Base-by-base conservation (phyloP, 129 eudicot genomes). In the Rutidosis leptorrhynchoides region DNA sequence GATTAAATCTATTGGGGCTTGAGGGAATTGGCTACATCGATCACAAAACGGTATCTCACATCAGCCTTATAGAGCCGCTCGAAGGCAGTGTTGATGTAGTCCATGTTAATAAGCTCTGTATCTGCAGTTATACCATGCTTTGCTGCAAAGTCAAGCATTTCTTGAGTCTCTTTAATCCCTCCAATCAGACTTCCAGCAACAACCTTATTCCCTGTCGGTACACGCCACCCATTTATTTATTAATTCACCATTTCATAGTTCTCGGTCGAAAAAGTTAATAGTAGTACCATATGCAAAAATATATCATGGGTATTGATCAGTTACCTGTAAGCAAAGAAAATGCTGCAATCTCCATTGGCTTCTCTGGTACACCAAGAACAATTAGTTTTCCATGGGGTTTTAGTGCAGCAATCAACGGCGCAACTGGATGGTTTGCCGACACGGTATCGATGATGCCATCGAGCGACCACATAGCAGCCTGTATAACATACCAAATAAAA, bases 21-120 rank as follows among this genome's bases (percentile, higher is more conserved):
- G 26, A 75, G 21, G 4, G 76, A 76, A 30, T 78, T 80, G 22
- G 71, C 84, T 3, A 86, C 69, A 58, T 86, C 89, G 12, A 86
- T 80, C 11, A 86, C 88, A 65, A 86, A 86, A 9, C 94, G 75
- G 51, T 80, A 86, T 58, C 80, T 73, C n/a, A 80, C 86, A 80
- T 83, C 94, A 7, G 94, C 67, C 69, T 82, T 86, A 42, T 62
- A 16, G 7, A 85, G 64, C 7, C 85, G 56, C 29, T 82, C 83
- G 83, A 86, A 82, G 15, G 88, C 84, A 0, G 72, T 86, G 85
- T 86, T 86, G 26, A 82, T 76, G 49, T 82, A 86, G 45, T 82
- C 80, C 0, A 83, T 77, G 0, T 80, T 58, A 27, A 86, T 56
- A 20, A 85, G 19, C 83, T 85, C 88, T 4, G 80, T 58, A 26